Percentiles rank a stretch among this genome's conserved stretches.
Conservation (phyloP, 768 basidiomycete genomes). For the Trametes sanguinea region DNA sequence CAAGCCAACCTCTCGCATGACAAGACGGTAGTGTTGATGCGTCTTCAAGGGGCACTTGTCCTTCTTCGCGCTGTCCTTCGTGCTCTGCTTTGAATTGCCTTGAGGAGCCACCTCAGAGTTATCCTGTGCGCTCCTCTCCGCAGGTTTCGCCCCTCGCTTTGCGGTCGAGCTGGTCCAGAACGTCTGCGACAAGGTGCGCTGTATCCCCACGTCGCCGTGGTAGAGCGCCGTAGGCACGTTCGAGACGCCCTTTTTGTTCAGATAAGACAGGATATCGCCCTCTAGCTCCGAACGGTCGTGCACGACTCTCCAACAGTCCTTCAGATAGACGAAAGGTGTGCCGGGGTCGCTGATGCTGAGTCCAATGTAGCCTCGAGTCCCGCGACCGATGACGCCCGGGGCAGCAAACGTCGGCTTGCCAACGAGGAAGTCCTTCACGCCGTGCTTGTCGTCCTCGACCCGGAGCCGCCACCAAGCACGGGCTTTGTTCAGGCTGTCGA, state of each 20-base stretch:
- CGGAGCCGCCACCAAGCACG: background rate
- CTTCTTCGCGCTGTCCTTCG: too few species aligned
- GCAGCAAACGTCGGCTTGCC: background rate
- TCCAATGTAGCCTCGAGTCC: slow-evolving; percentile 6
- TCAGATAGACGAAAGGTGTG: slow-evolving; percentile 12
- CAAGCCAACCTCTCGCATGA: too few species aligned
- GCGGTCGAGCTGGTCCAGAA: too few species aligned
- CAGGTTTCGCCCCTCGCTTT: too few species aligned
- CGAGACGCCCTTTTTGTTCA: background rate
- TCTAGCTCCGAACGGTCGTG: background rate
- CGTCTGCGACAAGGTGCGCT: too few species aligned
- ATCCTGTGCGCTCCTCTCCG: too few species aligned
- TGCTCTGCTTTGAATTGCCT: too few species aligned
- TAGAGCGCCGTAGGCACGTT: slow-evolving; percentile 4
- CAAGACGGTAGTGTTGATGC: too few species aligned
- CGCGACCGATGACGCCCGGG: background rate
- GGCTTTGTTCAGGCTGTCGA: background rate
- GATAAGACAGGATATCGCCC: background rate
- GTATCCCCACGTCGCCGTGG: slow-evolving; percentile 1
- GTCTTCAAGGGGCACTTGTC: too few species aligned
- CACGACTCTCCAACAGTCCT: slow-evolving; percentile 19
- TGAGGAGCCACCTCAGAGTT: too few species aligned
- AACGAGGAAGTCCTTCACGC: background rate
- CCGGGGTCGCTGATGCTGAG: background rate
- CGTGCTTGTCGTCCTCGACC: background rate